Evolutionary conservation across 2,329 filamentous ascomycete species (phyloP).

Genomic region (Gnomoniopsis sp.): DNA sequence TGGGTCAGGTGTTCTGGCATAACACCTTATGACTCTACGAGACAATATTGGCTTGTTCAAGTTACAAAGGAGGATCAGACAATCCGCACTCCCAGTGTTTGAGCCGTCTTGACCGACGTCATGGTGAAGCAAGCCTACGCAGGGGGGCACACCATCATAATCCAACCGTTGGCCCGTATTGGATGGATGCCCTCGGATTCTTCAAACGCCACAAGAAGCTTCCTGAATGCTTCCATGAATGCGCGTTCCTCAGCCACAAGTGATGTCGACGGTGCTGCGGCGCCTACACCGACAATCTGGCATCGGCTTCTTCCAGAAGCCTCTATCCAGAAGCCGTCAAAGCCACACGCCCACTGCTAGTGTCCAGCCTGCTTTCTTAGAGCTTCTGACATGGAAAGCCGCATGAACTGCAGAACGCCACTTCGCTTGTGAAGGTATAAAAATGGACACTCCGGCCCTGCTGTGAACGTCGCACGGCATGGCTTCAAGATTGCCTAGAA

Average conservation of each 20-base stretch:
- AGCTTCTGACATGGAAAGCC: neutral
- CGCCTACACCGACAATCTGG: neutral
- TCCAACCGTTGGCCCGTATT: neutral
- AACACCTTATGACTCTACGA: neutral
- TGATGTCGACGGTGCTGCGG: neutral
- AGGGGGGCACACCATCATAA: neutral
- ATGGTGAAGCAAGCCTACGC: neutral
- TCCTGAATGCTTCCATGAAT: neutral
- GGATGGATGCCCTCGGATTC: neutral
- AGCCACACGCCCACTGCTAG: neutral
- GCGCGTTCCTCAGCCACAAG: neutral
- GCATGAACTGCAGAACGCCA: constrained; percentile 9
- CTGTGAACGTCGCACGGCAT: constrained; percentile 8
- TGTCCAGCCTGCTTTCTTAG: neutral
- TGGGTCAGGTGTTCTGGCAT: neutral
- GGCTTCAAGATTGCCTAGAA: neutral
- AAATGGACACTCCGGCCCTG: constrained; percentile 6
- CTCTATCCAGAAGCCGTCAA: neutral
- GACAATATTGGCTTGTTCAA: no score
- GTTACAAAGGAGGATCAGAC: neutral
- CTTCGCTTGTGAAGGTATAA: constrained; percentile 13
- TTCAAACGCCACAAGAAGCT: neutral
- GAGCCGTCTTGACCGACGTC: no score
- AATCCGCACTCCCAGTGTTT: neutral
- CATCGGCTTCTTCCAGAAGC: neutral